Evolutionary conservation across 2,329 filamentous ascomycete genomes (phyloP).

Genomic region (Xylariaceae sp.): DNA sequence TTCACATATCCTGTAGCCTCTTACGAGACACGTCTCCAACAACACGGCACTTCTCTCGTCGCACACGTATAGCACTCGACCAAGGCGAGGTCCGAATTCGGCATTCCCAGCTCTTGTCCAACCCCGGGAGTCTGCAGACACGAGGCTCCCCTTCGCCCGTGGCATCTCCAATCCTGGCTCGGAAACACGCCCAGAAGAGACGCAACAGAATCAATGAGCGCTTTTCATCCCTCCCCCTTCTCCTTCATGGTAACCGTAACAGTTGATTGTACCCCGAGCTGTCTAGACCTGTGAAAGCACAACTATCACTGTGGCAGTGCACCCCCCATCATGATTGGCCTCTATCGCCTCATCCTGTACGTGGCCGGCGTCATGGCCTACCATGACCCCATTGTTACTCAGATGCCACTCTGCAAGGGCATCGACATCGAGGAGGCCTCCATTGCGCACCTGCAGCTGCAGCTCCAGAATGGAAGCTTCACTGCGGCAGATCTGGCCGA

Average conservation of each 20-base stretch:
- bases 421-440: conserved; percentile 18
- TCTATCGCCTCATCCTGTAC: neutral
- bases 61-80: neutral
- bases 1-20: neutral
- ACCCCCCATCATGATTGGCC: neutral
- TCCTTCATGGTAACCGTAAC: neutral
- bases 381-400: neutral
- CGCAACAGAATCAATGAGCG: neutral
- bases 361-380: neutral
- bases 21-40: neutral
- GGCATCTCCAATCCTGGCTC: neutral
- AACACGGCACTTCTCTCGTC: neutral
- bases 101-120: neutral
- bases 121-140: neutral
- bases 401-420: conserved; percentile 12
- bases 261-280: neutral
- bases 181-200: too few species aligned
- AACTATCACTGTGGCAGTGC: neutral
- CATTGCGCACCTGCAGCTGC: conserved; percentile 15
- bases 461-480: conserved; percentile 11
- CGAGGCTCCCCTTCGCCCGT: neutral
- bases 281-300: neutral
- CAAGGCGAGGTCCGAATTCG: neutral
- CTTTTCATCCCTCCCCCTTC: neutral
- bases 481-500: conserved; percentile 11